Evolutionary conservation across 345 rosid genomes (phyloP).

Genomic region (Populus nigra): DNA sequence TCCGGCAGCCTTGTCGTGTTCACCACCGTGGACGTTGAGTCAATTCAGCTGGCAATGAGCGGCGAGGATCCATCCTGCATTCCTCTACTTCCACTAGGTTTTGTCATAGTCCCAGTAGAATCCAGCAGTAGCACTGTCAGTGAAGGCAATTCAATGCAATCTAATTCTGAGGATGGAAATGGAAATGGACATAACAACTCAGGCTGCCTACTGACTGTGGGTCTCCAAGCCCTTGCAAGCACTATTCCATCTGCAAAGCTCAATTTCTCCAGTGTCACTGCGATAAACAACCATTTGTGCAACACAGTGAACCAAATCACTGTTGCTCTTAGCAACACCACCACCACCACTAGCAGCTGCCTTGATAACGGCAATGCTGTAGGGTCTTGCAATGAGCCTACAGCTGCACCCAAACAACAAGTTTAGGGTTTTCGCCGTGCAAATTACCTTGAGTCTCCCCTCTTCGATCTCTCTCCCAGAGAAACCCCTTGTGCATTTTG

Average conservation of each 20-base stretch:
- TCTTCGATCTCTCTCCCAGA: not conserved
- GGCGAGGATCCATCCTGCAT: conserved; percentile 73
- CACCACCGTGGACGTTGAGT: conserved; percentile 64
- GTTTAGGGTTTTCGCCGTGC: conserved; percentile 5
- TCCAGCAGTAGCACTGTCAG: conserved; percentile 3
- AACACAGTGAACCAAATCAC: conserved; percentile 63
- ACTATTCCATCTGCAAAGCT: conserved; percentile 66
- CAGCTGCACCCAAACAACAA: conserved; percentile 28
- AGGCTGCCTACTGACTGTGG: conserved; percentile 75
- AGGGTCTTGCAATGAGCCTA: conserved; percentile 27
- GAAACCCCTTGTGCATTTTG: not conserved
- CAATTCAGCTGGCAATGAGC: conserved; percentile 74
- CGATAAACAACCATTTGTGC: conserved; percentile 69
- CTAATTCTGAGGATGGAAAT: conserved; percentile 21
- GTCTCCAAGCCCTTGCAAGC: conserved; percentile 80
- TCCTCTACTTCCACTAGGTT: conserved; percentile 78
- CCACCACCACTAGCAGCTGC: conserved; percentile 11
- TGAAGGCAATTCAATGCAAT: conserved; percentile 11
- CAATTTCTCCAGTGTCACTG: conserved; percentile 57
- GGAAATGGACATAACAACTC: conserved; percentile 11
- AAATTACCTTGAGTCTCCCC: conserved; percentile 51
- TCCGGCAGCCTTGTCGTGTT: conserved; percentile 81
- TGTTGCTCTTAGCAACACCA: conserved; percentile 38
- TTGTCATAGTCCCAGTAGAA: conserved; percentile 56
- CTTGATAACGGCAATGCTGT: conserved; percentile 18